phyloP scores from a whole-genome alignment of 2,329 filamentous ascomycete species.

The Fusarium tupiense region DNA sequence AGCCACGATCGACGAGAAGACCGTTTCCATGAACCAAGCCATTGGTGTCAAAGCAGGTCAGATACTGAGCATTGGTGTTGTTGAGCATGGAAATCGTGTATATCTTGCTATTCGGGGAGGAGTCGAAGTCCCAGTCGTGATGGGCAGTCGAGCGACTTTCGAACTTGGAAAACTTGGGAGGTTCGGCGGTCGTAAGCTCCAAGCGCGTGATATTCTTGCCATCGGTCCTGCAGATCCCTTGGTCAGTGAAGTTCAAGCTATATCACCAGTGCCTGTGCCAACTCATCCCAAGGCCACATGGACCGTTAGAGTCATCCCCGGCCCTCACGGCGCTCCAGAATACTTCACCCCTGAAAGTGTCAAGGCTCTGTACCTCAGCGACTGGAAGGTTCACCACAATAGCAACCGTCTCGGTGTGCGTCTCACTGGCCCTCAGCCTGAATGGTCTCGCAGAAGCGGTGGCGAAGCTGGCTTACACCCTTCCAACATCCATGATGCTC shows the following conservation, averaged over 20 bases:
- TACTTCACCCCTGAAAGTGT: slow-evolving; percentile 49
- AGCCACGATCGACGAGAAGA: slow-evolving; percentile 40
- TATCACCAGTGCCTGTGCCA: slow-evolving; percentile 35
- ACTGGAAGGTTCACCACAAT: slow-evolving; percentile 54
- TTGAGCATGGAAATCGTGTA: slow-evolving; percentile 46
- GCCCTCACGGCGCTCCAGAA: slow-evolving; percentile 52
- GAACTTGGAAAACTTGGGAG: slow-evolving; percentile 49
- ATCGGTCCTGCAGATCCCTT: slow-evolving; percentile 4
- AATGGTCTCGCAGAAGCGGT: slow-evolving; percentile 51
- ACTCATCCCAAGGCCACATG: slow-evolving; percentile 41
- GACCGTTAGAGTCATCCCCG: slow-evolving; percentile 49
- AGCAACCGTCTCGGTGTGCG: slow-evolving; percentile 53
- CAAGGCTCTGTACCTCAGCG: slow-evolving; percentile 45
- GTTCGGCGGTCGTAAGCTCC: slow-evolving; percentile 47
- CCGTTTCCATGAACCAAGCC: slow-evolving; percentile 34
- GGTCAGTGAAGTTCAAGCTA: not conserved
- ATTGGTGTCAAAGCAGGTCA: slow-evolving; percentile 42
- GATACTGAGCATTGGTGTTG: slow-evolving; percentile 38
- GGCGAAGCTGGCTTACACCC: slow-evolving; percentile 53
- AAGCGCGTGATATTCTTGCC: slow-evolving; percentile 44
- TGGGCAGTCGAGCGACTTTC: slow-evolving; percentile 48
- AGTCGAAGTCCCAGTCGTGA: slow-evolving; percentile 47
- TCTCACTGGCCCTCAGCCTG: slow-evolving; percentile 49
- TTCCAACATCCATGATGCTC: slow-evolving; percentile 54
- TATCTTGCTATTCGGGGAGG: slow-evolving; percentile 51